phyloP scores from a whole-genome alignment of 2,329 filamentous ascomycete species.

The Sclerotinia trifoliorum region DNA sequence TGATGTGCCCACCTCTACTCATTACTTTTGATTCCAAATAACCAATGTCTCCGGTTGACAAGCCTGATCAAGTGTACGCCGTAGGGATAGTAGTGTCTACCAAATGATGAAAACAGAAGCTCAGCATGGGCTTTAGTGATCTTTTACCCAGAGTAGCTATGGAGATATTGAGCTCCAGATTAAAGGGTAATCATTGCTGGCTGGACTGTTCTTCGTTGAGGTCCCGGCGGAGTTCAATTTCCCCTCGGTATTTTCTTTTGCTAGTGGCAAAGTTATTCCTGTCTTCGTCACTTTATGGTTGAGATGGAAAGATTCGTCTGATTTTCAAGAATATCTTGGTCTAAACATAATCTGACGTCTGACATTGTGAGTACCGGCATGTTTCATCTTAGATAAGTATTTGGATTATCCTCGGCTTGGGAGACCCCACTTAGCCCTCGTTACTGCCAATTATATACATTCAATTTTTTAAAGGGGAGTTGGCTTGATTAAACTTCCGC shows the following conservation, averaged over 20 bases:
- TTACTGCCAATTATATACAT: background rate
- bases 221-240: background rate
- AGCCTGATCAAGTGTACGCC: background rate
- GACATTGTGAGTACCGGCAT: background rate
- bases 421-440: background rate
- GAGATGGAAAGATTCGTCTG: background rate
- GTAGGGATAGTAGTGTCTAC: background rate
- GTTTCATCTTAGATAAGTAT: conserved; percentile 4
- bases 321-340: background rate
- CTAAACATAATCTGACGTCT: background rate
- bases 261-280: background rate
- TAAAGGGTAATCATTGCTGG: background rate
- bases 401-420: background rate
- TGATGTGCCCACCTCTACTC: no score
- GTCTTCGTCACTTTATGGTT: background rate
- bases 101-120: background rate
- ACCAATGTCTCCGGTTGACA: background rate
- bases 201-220: background rate
- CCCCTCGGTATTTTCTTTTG: background rate
- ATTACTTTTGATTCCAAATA: background rate
- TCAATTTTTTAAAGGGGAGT: no score
- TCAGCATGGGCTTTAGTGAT: conserved; percentile 5
- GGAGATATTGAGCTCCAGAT: background rate
- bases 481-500: no score
- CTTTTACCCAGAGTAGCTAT: background rate